Base-by-base conservation (phyloP, 768 basidiomycete genomes). In the Phylloporus sp. region DNA sequence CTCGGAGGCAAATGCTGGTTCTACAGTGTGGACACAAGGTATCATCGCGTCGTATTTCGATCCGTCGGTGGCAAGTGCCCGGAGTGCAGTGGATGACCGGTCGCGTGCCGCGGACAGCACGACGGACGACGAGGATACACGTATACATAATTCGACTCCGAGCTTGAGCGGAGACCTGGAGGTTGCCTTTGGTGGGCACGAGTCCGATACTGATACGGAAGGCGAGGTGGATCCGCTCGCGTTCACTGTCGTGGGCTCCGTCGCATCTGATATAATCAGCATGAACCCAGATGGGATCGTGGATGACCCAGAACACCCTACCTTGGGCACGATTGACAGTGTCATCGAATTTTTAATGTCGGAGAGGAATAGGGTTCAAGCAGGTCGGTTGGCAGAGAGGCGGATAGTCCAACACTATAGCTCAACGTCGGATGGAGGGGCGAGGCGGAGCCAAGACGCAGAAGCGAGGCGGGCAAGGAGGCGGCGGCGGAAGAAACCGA, bases 271-370 rank as follows among this genome's bases (percentile, higher is more conserved):
- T 34, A 62, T 31, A 23, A 65, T 50, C 3, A 45, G 59, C 24
- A 54, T 59, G 3, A 70, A 72, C 23, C 56, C 63, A 7, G 67
- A 69, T 23, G 55, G 22, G 3, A 22, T 15, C 1, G 44, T 59
- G 29, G 39, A 52, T 43, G 73, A 75, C 20, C 45, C 63, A 15
- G 73, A 72, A 24, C 75, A 80, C 41, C 88, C 89, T 0, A 88
- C 85, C 3, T 69, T 91, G 13, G 89, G 89, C 0, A 79, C 80
- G 47, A 76, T 91, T 15, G 86, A 86, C 52, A 81, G 82, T 53
- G 86, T 85, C 0, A 74, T 91, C 13, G 80, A 78, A n/a, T 91
- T 89, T 54, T 75, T 90, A 45, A 85, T 84, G 38, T 81, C 80
- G 10, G 88, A 91, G 64, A 75, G 86, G 49, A 81, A 80, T 31